Evolutionary conservation across 2,329 filamentous ascomycete species (phyloP).

Genomic region (Calycina herbarum): DNA sequence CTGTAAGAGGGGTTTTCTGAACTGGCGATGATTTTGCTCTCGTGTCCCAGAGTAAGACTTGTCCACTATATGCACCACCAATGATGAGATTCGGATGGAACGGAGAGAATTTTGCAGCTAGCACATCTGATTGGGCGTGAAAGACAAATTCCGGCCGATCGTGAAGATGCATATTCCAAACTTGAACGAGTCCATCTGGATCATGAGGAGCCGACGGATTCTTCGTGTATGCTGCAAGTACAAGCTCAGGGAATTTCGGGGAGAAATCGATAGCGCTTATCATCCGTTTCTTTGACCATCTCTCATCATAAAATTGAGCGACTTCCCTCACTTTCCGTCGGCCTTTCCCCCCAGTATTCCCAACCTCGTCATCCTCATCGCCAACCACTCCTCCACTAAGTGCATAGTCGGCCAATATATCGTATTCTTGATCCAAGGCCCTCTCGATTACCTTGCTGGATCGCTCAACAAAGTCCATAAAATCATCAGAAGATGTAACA

Average conservation of each 20-base stretch:
- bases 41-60: slow-evolving; percentile 96
- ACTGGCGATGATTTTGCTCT: slow-evolving; percentile 85
- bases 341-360: slow-evolving; percentile 68
- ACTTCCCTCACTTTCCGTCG: slow-evolving; percentile 80
- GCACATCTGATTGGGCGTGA: slow-evolving; percentile 91
- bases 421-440: slow-evolving; percentile 92
- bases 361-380: slow-evolving; percentile 78
- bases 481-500: slow-evolving; percentile 88
- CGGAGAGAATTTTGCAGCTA: slow-evolving; percentile 96
- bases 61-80: slow-evolving; percentile 93
- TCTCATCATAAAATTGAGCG: slow-evolving; percentile 89
- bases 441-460: slow-evolving; percentile 97
- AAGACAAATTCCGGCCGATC: slow-evolving; percentile 95
- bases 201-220: slow-evolving; percentile 94
- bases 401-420: slow-evolving; percentile 93
- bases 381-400: slow-evolving; percentile 71
- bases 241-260: slow-evolving; percentile 88
- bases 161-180: slow-evolving; percentile 96
- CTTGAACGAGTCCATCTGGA: slow-evolving; percentile 87
- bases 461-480: slow-evolving; percentile 90
- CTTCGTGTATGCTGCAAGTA: slow-evolving; percentile 95
- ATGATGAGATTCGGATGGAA: slow-evolving; percentile 97
- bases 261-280: slow-evolving; percentile 95
- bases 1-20: slow-evolving; percentile 93
- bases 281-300: slow-evolving; percentile 97